Evolutionary conservation across 2,329 filamentous ascomycete species (phyloP), one percentile per base, ranked within the genome.

Genomic region (Colletotrichum scovillei): DNA sequence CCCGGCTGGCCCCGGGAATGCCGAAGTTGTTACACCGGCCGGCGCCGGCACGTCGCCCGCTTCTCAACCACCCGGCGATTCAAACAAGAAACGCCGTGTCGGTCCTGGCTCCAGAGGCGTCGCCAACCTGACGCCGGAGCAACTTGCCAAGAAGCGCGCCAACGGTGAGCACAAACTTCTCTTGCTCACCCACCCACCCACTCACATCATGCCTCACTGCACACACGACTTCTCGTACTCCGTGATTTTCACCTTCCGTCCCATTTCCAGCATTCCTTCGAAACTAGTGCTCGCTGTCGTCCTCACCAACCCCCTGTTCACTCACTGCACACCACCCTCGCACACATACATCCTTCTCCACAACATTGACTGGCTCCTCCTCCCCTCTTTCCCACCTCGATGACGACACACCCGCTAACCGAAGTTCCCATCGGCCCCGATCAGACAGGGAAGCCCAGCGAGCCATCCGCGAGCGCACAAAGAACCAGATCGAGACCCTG

Each of bases 371-470:
- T 24, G 42, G 19, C 53, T 12, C 46, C 28, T 28, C 35, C 32
- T 35, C 32, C 11, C 32, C 32, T 1, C 32, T 35, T 35, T 46
- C 22, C 32, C 35, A 26, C 28, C n/a, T 49, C 56, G 63, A 63
- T 71, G 67, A 28, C 53, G 63, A 46, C 42, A 63, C 30, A 16
- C 16, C 63, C 38, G 66, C 69, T 69, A 38, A 72, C 53, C 30
- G 28, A 35, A 30, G 64, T 24, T 35, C 19, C 55, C 26, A 62
- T 67, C 52, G 22, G 24, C 30, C 57, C 32, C 52, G 67, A 57
- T 19, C 91, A 89, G 94, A 97, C 81, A 92, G 94, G 71, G 94
- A 97, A 82, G 95, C 94, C 35, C 94, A 97, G 81, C 90, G 94
- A 62, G 94, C 94, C 52, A 97, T 97, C 73, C 89, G 94, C 55